Evolutionary conservation across 129 eudicot species (phyloP), one percentile per base, ranked within the genome.

Genomic region (Centrapalus pauciflorus): DNA sequence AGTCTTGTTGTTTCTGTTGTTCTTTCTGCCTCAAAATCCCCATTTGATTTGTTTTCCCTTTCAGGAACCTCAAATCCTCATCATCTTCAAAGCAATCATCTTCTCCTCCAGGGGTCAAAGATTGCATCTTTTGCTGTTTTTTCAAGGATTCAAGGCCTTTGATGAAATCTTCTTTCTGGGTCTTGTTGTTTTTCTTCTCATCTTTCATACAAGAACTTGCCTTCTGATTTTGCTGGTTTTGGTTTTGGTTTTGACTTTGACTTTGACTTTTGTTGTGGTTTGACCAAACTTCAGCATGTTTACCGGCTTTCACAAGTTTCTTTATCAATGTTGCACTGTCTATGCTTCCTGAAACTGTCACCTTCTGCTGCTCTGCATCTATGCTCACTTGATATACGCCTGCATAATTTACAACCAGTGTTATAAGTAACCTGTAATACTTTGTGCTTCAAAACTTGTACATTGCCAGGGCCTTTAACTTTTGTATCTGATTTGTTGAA

Each of bases 211-310:
- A 72, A 38, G 28, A 67, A 40, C 60, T n/a, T n/a, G n/a, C 71
- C 43, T 76, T 81, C 29, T 66, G 90, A 14, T 81, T 81, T 61
- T 81, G 90, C n/a, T 79, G 81, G 50, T 64, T 76, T 54, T 83
- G 83, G 7, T 80, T 76, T 56, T 76, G 90, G 32, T 65, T 71
- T 20, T 79, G 83, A 62, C 75, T 83, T 45, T 77, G 84, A 57
- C 41, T 77, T 67, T 76, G 81, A 30, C 41, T 77, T 9, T 77
- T 52, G 55, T 72, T 33, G 17, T 76, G 71, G 70, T 59, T 85
- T 55, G 90, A 82, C 96, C 94, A 89, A 25, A 83, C 59, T 80
- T 89, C 96, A 30, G 94, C 87, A 67, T 83, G 90, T 50, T 89
- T 89, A 4, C 96, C 93, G 28, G 90, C 89, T 62, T 70, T 82